Evolutionary conservation across 1,139 yeast species (phyloP), one percentile per base, ranked within the genome.

Genomic region (Blastobotrys serpentis): DNA sequence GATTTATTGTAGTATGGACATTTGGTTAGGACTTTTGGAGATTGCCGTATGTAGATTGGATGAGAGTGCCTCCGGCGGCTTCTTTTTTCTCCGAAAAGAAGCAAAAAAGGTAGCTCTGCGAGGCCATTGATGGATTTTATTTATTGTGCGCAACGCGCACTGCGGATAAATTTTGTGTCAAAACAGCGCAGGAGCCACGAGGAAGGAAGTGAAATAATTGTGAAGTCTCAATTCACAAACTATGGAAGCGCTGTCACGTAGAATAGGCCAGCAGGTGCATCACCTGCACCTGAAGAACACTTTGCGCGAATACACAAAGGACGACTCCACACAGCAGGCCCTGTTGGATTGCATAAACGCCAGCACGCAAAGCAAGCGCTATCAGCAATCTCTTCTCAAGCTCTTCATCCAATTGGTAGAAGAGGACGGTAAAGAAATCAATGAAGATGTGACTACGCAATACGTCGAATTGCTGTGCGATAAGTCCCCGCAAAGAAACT

Each of bases 181-280:
- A n/a, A n/a, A n/a, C n/a, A n/a, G n/a, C n/a, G n/a, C n/a, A n/a
- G n/a, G n/a, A n/a, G n/a, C n/a, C n/a, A n/a, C n/a, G n/a, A n/a
- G n/a, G n/a, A n/a, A n/a, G n/a, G n/a, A n/a, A n/a, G n/a, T n/a
- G n/a, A n/a, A n/a, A n/a, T n/a, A n/a, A n/a, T n/a, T n/a, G n/a
- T n/a, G n/a, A n/a, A n/a, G 33, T 6, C 26, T 23, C 10, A 5
- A 6, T 6, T 23, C 26, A 10, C 26, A 10, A 5, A 6, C 26
- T 6, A 23, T 23, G 26, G 26, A 23, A 23, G 8, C 8, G 26
- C 26, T 23, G 26, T 5, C 26, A 23, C 26, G 26, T 10, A 6
- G 26, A 6, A 37, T 60, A 25, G 60, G 56, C 25, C 63, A 60
- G 43, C 63, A 59, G 48, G 61, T 58, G 13, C 60, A 53, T 22